phyloP scores from a whole-genome alignment of 2,329 filamentous ascomycete genomes.

The Geosmithia putterillii region DNA sequence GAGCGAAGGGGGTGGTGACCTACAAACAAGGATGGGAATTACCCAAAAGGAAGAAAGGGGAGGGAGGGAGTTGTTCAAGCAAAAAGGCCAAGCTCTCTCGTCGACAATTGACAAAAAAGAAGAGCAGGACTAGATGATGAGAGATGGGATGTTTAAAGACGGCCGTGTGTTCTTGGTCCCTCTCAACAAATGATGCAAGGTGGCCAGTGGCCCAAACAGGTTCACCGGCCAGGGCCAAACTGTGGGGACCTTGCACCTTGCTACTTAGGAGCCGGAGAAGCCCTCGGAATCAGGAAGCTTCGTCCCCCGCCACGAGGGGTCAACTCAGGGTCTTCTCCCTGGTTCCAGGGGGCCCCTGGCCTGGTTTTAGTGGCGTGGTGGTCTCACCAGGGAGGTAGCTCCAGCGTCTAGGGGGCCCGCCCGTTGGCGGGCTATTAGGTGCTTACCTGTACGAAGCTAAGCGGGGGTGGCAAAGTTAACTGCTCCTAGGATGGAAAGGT shows the following conservation, averaged over 20 bases:
- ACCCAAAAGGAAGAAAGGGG: not conserved
- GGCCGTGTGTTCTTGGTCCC: not conserved
- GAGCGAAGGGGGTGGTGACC: too few species aligned
- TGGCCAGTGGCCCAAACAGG: slow-evolving; percentile 20
- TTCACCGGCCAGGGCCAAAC: slow-evolving; percentile 9
- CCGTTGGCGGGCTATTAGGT: too few species aligned
- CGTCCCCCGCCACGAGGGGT: too few species aligned
- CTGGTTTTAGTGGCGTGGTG: too few species aligned
- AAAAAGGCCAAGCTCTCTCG: not conserved
- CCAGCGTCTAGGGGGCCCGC: not conserved
- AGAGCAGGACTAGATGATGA: not conserved
- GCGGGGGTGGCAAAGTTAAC: too few species aligned
- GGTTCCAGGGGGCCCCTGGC: not conserved
- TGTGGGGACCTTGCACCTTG: slow-evolving; percentile 13
- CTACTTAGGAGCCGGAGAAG: slow-evolving; percentile 4
- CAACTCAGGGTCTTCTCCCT: not conserved
- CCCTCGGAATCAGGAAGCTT: not conserved
- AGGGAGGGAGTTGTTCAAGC: not conserved
- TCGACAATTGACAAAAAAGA: not conserved
- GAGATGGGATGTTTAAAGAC: not conserved
- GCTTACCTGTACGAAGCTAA: too few species aligned
- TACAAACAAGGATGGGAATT: not conserved
- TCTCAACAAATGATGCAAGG: slow-evolving; percentile 15
- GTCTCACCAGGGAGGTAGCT: too few species aligned
- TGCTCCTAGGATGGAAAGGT: not conserved